These are phyloP conservation scores for Hawksworthiomyces lignivorus DNA, from an alignment of 2,329 filamentous ascomycete genomes.

Conservation along the genomic window DNA sequence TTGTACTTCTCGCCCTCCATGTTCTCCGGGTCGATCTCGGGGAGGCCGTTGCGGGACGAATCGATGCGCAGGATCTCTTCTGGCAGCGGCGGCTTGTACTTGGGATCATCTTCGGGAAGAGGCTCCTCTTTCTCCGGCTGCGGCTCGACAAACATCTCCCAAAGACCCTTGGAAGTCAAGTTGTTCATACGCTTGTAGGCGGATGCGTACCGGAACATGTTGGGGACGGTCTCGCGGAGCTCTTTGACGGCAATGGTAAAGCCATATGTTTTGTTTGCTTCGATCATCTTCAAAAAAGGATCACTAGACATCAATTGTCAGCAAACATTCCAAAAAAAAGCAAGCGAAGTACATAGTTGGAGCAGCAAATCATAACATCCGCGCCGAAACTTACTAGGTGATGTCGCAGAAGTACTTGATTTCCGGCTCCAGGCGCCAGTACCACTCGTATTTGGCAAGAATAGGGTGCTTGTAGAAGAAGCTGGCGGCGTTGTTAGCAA, in stretches of 20 bases:
- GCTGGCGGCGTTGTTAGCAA: conserved; percentile 28
- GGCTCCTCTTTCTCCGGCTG: conserved; percentile 55
- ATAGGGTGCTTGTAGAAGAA: conserved; percentile 98
- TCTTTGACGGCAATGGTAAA: conserved; percentile 99
- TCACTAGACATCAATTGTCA: conserved; percentile 47
- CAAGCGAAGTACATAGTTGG: conserved; percentile 14
- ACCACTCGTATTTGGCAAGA: conserved; percentile 96
- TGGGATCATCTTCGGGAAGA: conserved; percentile 52
- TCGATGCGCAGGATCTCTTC: conserved; percentile 76
- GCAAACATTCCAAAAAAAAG: not conserved
- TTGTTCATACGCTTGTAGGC: conserved; percentile 94
- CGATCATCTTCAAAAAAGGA: conserved; percentile 91
- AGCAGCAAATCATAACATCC: too few species aligned
- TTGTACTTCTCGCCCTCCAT: conserved; percentile 99
- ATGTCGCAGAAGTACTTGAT: conserved; percentile 99
- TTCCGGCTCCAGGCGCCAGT: conserved; percentile 97
- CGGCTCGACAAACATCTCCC: conserved; percentile 97
- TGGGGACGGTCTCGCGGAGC: conserved; percentile 92
- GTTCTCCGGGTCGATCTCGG: conserved; percentile 77
- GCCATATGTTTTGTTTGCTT: conserved; percentile 93
- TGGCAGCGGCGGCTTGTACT: conserved; percentile 61
- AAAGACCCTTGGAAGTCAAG: conserved; percentile 81
- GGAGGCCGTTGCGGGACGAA: conserved; percentile 60
- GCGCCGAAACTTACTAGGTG: conserved; percentile 76
- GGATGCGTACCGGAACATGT: conserved; percentile 97